Evolutionary conservation across 2,329 filamentous ascomycete genomes (phyloP).

Genomic region (Leptosphaerulina australis): DNA sequence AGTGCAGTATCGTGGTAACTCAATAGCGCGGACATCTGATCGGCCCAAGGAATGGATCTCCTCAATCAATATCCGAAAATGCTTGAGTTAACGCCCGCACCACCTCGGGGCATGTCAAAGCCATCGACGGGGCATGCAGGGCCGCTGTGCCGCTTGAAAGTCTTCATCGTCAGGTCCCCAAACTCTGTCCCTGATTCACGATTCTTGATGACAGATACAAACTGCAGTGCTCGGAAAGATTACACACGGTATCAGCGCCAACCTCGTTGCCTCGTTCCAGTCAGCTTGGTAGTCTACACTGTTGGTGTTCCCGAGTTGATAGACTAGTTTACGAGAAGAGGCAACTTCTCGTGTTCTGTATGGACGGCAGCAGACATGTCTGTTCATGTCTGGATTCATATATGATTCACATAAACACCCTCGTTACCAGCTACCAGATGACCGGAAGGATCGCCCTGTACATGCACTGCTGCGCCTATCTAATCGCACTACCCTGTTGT

Average conservation of each 20-base stretch:
- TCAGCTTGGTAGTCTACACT: not conserved
- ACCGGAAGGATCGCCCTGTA: constrained; percentile 8
- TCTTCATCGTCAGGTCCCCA: not conserved
- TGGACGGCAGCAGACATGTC: not conserved
- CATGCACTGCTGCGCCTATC: constrained; percentile 1
- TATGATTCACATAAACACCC: constrained; percentile 10
- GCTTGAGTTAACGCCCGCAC: constrained; percentile 11
- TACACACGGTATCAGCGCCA: not conserved
- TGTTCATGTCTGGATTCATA: constrained; percentile 2
- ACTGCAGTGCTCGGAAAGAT: constrained; percentile 1
- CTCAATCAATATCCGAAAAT: constrained; percentile 18
- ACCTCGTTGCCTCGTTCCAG: not conserved
- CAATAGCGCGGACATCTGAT: not conserved
- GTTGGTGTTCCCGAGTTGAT: not conserved
- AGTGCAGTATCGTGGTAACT: not conserved
- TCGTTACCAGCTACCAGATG: constrained; percentile 15
- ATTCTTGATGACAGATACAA: constrained; percentile 6
- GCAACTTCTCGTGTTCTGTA: not conserved
- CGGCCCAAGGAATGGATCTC: constrained; percentile 18
- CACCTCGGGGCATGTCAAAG: constrained; percentile 4
- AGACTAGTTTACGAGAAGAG: not conserved
- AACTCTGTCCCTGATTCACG: not conserved
- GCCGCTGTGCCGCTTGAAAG: constrained; percentile 1
- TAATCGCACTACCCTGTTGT: not conserved
- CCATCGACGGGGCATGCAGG: not conserved